These are phyloP conservation scores for Acer saccharum DNA, from an alignment of 345 rosid genomes.

Conservation along the genomic window DNA sequence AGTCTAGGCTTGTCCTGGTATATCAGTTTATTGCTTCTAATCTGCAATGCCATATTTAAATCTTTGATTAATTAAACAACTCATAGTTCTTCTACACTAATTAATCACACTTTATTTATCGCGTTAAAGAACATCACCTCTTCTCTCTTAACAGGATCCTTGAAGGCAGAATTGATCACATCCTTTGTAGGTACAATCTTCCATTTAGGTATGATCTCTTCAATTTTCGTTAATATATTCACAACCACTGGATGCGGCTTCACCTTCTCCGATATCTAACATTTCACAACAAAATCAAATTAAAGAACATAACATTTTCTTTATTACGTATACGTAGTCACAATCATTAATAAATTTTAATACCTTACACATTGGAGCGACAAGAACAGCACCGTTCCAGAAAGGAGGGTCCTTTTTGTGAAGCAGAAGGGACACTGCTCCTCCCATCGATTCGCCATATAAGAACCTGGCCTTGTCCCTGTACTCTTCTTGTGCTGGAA, in stretches of 20 bases:
- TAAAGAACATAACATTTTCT: not conserved
- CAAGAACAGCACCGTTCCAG: slow-evolving; percentile 88
- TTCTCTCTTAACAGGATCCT: slow-evolving; percentile 83
- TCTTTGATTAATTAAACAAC: not conserved
- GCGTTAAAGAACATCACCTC: slow-evolving; percentile 37
- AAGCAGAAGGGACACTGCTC: slow-evolving; percentile 83
- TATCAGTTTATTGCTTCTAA: slow-evolving; percentile 84
- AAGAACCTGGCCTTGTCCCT: slow-evolving; percentile 77
- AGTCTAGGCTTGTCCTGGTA: slow-evolving; percentile 96
- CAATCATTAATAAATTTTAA: not conserved
- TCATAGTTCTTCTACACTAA: not conserved
- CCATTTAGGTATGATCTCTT: slow-evolving; percentile 91
- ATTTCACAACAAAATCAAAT: not conserved
- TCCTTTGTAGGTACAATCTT: slow-evolving; percentile 95
- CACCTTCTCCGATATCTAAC: slow-evolving; percentile 88
- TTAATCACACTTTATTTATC: not conserved
- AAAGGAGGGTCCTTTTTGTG: slow-evolving; percentile 80
- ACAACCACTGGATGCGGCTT: slow-evolving; percentile 91
- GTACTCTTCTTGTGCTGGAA: slow-evolving; percentile 69
- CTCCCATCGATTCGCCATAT: slow-evolving; percentile 99
- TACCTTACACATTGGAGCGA: slow-evolving; percentile 99
- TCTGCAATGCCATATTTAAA: slow-evolving; percentile 34
- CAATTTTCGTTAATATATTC: slow-evolving; percentile 75
- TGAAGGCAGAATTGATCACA: slow-evolving; percentile 78
- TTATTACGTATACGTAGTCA: not conserved